Evolutionary conservation across 495 filamentous ascomycete species (phyloP).

Genomic region (Collariella sp.): DNA sequence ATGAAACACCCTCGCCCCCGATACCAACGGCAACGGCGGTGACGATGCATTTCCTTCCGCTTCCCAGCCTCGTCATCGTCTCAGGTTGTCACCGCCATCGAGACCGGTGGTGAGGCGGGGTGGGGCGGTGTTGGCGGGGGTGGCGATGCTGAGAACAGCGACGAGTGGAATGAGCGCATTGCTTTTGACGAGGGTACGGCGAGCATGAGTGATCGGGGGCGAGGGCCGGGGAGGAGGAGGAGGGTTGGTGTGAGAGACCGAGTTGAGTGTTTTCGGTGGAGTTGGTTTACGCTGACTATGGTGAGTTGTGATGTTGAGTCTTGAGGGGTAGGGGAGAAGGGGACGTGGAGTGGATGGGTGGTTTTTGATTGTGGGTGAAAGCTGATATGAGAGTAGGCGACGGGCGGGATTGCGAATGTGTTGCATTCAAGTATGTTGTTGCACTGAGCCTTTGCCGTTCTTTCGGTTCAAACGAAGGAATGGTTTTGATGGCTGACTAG

Average conservation of each 20-base stretch:
- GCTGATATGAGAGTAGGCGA: constrained; percentile 40
- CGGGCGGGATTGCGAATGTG: constrained; percentile 75
- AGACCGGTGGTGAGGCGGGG: too few species aligned
- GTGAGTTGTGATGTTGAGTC: constrained; percentile 15
- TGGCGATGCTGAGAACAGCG: too few species aligned
- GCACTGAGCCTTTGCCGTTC: neutral
- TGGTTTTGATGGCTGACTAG: neutral
- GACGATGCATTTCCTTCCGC: too few species aligned
- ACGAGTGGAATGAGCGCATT: neutral
- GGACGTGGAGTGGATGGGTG: too few species aligned
- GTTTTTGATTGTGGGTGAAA: neutral
- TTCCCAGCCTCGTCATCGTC: too few species aligned
- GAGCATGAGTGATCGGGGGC: constrained; percentile 25
- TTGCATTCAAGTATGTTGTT: constrained; percentile 57
- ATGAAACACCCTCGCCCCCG: too few species aligned
- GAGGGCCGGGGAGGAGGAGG: constrained; percentile 9
- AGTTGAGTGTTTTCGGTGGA: constrained; percentile 49
- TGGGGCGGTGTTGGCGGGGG: too few species aligned
- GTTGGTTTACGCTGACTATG: constrained; percentile 72
- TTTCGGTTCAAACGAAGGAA: neutral
- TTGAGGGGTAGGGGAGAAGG: too few species aligned
- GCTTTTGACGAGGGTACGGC: constrained; percentile 10
- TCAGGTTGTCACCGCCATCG: too few species aligned
- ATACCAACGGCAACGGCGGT: too few species aligned
- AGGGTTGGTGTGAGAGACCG: constrained; percentile 38